Evolutionary conservation across 2,329 filamentous ascomycete species (phyloP).

Genomic region (Thielaviopsis musarum): DNA sequence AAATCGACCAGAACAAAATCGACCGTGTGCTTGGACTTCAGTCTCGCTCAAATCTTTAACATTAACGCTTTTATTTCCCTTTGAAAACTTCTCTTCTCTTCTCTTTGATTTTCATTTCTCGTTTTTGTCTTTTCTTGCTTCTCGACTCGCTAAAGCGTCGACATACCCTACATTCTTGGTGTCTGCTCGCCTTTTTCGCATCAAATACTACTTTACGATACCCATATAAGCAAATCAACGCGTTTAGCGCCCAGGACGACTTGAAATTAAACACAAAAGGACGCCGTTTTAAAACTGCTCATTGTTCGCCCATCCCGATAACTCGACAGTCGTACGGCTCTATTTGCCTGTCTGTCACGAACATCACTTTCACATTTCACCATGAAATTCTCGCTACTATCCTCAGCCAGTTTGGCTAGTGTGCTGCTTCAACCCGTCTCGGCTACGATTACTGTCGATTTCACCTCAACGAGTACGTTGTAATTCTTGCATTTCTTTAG

Average conservation of each 20-base stretch:
- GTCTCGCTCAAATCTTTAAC: slow-evolving; percentile 10
- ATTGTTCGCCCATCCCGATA: background rate
- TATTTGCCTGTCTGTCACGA: background rate
- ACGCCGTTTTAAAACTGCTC: background rate
- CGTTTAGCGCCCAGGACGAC: background rate
- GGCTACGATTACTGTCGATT: slow-evolving; percentile 9
- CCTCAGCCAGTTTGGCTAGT: slow-evolving; percentile 7
- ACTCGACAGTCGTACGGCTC: background rate
- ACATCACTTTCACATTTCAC: background rate
- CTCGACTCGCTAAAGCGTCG: background rate
- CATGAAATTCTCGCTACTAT: slow-evolving; percentile 11
- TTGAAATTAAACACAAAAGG: background rate
- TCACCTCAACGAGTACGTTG: slow-evolving; percentile 19
- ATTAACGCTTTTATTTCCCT: slow-evolving; percentile 8
- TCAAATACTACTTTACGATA: background rate
- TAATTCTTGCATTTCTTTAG: background rate
- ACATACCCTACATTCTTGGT: background rate
- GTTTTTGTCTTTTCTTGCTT: background rate
- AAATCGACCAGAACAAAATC: background rate
- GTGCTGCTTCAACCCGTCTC: slow-evolving; percentile 6
- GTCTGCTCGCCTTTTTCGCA: background rate
- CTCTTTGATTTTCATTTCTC: background rate
- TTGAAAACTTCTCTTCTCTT: background rate
- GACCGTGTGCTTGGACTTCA: background rate
- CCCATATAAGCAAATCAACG: background rate